These are phyloP conservation scores for Rhododendron mucronatum DNA, from an alignment of 148 eudicot species.

Conservation along the genomic window DNA sequence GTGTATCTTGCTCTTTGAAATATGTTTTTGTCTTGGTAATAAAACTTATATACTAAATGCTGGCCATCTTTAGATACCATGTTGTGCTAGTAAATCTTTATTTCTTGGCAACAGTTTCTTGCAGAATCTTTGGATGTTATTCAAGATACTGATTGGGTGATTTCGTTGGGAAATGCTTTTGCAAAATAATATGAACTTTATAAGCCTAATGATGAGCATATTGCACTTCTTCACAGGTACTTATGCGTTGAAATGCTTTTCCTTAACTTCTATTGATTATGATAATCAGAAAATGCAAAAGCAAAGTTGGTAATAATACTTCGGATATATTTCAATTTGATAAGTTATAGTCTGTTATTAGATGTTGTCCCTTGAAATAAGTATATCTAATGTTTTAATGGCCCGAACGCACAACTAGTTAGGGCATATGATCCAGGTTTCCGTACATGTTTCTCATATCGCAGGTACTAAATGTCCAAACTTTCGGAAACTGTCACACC, in stretches of 20 bases:
- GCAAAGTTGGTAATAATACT: no score
- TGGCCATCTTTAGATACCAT: not conserved
- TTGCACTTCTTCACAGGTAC: conserved; percentile 92
- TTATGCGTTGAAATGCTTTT: not conserved
- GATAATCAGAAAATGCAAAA: not conserved
- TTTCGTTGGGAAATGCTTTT: conserved; percentile 78
- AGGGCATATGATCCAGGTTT: not conserved
- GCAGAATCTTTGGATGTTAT: conserved; percentile 94
- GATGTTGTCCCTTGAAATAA: not conserved
- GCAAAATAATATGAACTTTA: conserved; percentile 85
- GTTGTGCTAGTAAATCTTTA: conserved; percentile 1
- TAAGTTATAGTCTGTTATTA: no score
- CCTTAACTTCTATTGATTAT: not conserved
- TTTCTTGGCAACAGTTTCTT: conserved; percentile 60
- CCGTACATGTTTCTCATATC: not conserved
- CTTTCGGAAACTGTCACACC: not conserved
- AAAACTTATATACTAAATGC: not conserved
- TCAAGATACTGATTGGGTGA: conserved; percentile 76
- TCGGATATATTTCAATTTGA: no score
- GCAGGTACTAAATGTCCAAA: not conserved
- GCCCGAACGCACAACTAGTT: not conserved
- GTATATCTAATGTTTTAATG: not conserved
- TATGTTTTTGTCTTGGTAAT: not conserved
- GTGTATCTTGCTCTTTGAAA: not conserved
- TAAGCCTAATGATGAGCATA: conserved; percentile 77